Evolutionary conservation across 2,329 filamentous ascomycete genomes (phyloP).

Genomic region (Nemania serpens): DNA sequence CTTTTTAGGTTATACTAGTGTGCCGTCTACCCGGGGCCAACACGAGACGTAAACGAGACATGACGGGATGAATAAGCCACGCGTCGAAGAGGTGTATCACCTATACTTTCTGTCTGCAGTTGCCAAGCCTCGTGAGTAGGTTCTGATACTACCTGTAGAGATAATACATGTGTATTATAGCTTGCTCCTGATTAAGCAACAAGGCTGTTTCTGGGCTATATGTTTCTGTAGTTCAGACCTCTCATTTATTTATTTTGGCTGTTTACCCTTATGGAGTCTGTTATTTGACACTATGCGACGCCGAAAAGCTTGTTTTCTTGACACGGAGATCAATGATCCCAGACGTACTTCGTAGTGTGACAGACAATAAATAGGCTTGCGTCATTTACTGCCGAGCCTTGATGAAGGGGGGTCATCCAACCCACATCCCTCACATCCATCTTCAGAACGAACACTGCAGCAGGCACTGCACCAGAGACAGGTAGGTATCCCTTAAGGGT

Average conservation of each 20-base stretch:
- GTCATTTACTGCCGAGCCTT: no score
- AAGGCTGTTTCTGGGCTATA: no score
- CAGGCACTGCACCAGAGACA: no score
- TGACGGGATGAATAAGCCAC: neutral
- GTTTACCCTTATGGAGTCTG: neutral
- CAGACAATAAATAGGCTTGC: neutral
- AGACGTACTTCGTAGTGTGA: neutral
- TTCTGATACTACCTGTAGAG: neutral
- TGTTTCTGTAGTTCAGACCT: no score
- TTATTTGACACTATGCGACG: neutral
- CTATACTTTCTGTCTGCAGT: neutral
- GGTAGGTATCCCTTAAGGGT: no score
- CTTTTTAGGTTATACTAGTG: no score
- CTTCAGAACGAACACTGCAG: no score
- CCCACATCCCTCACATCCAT: no score
- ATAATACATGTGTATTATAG: neutral
- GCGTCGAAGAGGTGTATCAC: neutral
- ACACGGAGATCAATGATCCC: neutral
- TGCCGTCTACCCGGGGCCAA: neutral
- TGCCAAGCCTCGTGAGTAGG: neutral
- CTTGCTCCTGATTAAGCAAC: no score
- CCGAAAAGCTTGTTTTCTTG: neutral
- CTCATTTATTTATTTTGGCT: no score
- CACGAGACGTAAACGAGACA: neutral
- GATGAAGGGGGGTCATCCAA: no score